A percentile compares a stretch with the other conserved stretches of the same genome.
Conservation (phyloP, 2,329 filamentous ascomycete genomes). For the Fusarium aywerte region DNA sequence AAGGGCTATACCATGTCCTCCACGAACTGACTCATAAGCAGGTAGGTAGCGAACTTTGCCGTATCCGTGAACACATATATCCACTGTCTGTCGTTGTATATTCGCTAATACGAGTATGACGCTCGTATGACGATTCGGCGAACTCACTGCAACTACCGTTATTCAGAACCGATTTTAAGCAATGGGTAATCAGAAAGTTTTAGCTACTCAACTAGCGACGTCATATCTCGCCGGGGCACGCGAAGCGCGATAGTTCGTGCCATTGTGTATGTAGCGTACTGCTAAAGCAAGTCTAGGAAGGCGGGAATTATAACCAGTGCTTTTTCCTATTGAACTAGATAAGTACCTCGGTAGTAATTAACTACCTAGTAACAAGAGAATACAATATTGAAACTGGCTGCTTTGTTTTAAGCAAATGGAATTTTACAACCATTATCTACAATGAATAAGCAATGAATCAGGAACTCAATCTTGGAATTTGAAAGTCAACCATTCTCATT, state of each 20-base stretch:
- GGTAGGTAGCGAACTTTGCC: too few species aligned
- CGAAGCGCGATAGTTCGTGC: neutral
- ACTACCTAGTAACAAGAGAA: neutral
- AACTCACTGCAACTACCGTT: neutral
- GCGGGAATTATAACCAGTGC: neutral
- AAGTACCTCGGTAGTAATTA: too few species aligned
- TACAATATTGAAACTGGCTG: neutral
- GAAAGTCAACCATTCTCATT: slow-evolving; percentile 1
- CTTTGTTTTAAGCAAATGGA: neutral
- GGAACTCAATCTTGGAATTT: neutral
- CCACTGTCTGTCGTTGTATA: neutral
- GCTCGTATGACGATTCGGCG: neutral
- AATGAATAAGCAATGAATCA: neutral
- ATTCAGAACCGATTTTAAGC: neutral
- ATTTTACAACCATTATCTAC: neutral
- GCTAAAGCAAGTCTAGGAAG: neutral
- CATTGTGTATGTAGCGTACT: neutral
- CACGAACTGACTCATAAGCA: neutral
- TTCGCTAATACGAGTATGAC: neutral
- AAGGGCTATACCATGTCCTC: neutral
- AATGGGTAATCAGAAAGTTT: neutral
- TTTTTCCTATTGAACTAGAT: too few species aligned
- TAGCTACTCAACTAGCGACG: neutral
- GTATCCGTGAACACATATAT: neutral
- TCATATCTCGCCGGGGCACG: neutral